A percentile compares a stretch with the other conserved stretches of the same genome.
Evolutionary conservation across 495 filamentous ascomycete genomes (phyloP).

Genomic region (Penicillium arizonense): DNA sequence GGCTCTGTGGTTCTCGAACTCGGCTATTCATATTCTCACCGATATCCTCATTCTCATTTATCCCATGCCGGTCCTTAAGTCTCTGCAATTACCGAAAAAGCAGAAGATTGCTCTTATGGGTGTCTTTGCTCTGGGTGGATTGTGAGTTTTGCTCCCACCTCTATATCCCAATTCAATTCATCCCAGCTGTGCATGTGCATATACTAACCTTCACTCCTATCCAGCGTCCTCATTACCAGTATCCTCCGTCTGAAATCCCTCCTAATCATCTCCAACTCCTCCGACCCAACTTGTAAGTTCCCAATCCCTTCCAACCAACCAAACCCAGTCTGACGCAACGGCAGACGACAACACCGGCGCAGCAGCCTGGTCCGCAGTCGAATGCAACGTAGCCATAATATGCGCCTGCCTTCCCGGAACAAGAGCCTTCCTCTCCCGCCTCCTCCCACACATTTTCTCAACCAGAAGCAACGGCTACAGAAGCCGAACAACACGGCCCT

Average conservation of each 20-base stretch:
- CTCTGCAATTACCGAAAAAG: constrained; percentile 39
- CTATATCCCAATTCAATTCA: constrained; percentile 5
- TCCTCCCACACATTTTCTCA: constrained; percentile 36
- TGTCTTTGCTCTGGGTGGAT: constrained; percentile 48
- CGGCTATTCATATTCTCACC: constrained; percentile 43
- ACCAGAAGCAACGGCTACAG: constrained; percentile 29
- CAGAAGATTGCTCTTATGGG: constrained; percentile 46
- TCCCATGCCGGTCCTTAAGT: constrained; percentile 47
- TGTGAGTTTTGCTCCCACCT: constrained; percentile 28
- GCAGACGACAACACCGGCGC: constrained; percentile 51
- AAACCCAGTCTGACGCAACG: no score
- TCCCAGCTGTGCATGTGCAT: background rate
- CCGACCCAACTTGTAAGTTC: constrained; percentile 46
- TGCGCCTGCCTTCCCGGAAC: constrained; percentile 57
- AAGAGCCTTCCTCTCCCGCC: constrained; percentile 45
- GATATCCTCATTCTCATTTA: constrained; percentile 48
- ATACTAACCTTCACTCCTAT: constrained; percentile 6
- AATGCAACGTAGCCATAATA: constrained; percentile 57
- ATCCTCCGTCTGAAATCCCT: constrained; percentile 53
- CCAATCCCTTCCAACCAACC: background rate
- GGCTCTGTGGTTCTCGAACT: constrained; percentile 38
- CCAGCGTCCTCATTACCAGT: constrained; percentile 53
- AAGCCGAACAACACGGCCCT: constrained; percentile 21
- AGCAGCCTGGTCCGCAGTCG: constrained; percentile 56
- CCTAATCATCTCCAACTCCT: constrained; percentile 36